Evolutionary conservation across 2,329 filamentous ascomycete genomes (phyloP).

Genomic region (Pseudogymnoascus destructans): DNA sequence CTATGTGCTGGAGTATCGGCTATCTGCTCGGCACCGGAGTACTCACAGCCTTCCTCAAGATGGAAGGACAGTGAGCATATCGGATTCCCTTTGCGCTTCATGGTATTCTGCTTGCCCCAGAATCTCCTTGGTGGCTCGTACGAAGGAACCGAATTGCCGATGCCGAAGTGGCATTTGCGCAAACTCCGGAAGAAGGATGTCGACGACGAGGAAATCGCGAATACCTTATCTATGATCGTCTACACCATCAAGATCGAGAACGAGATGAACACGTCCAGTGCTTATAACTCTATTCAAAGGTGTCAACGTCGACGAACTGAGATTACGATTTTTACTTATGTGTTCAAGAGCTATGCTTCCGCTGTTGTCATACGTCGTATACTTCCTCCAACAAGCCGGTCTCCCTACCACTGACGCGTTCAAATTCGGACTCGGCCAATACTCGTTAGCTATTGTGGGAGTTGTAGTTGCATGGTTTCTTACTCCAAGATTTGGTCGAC

Average conservation of each 20-base stretch:
- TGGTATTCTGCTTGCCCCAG: constrained; percentile 29
- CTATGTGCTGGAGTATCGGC: constrained; percentile 37
- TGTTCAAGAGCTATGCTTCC: constrained; percentile 30
- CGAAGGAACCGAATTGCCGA: constrained; percentile 30
- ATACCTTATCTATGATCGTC: constrained; percentile 34
- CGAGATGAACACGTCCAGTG: constrained; percentile 28
- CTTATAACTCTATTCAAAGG: constrained; percentile 34
- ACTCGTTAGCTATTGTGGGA: constrained; percentile 32
- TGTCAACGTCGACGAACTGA: constrained; percentile 35
- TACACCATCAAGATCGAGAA: constrained; percentile 41
- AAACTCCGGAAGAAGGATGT: constrained; percentile 26
- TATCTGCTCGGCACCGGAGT: constrained; percentile 34
- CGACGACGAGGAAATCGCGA: constrained; percentile 25
- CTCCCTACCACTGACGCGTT: constrained; percentile 35
- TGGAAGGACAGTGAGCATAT: constrained; percentile 33
- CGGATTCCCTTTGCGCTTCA: constrained; percentile 34
- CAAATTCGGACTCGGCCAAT: constrained; percentile 36
- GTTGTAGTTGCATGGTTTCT: constrained; percentile 19
- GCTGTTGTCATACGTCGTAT: constrained; percentile 48
- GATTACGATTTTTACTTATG: constrained; percentile 26
- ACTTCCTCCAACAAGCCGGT: constrained; percentile 42
- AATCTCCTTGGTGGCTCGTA: constrained; percentile 36
- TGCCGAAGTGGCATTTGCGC: constrained; percentile 25
- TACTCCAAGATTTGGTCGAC: constrained; percentile 16
- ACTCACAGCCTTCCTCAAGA: constrained; percentile 30